Percentiles rank a stretch among this genome's conserved stretches.
These are phyloP conservation scores for Coniosporium tulheliwenetii DNA, from an alignment of 2,329 filamentous ascomycete genomes.

Conservation along the genomic window DNA sequence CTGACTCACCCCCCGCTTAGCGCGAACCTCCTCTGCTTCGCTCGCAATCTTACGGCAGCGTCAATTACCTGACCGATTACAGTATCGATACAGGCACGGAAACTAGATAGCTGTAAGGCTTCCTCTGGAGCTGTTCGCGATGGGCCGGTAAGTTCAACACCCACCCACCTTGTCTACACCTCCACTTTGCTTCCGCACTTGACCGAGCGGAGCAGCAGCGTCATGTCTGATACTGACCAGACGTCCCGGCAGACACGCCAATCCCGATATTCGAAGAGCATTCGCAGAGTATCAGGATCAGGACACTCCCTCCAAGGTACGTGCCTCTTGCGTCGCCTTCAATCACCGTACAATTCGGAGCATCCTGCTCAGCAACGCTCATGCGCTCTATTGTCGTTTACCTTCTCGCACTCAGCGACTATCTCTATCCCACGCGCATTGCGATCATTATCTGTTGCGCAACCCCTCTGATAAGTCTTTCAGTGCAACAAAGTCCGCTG, in stretches of 20 bases:
- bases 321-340: not conserved
- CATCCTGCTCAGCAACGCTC: not conserved
- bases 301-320: conserved; percentile 22
- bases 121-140: not conserved
- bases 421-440: not conserved
- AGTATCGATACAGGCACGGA: no score
- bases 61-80: no score
- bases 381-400: not conserved
- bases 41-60: no score
- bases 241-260: conserved; percentile 12
- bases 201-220: no score
- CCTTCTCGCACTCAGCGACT: not conserved
- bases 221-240: no score
- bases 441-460: not conserved
- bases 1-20: no score
- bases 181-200: no score
- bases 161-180: no score
- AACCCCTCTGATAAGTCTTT: not conserved
- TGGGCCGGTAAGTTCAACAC: no score
- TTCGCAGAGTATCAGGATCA: conserved; percentile 24
- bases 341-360: not conserved
- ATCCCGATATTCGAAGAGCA: conserved; percentile 24
- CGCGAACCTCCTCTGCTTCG: no score
- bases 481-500: conserved; percentile 34
- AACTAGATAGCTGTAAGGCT: not conserved